These are phyloP conservation scores for Melocanna baccifera DNA, from an alignment of 176 grass and related monocot species.

Conservation along the genomic window DNA sequence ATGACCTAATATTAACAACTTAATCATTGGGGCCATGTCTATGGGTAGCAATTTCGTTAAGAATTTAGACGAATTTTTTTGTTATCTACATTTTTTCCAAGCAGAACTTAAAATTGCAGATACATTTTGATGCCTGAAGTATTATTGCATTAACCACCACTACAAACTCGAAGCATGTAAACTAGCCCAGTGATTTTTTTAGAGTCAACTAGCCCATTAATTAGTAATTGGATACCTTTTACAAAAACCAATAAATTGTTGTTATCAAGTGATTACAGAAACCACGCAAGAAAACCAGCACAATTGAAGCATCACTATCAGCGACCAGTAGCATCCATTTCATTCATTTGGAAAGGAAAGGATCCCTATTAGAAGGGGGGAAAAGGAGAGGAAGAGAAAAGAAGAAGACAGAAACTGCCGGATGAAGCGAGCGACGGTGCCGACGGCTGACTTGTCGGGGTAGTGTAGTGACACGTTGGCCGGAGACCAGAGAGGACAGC, in stretches of 20 bases:
- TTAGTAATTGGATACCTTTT: not conserved
- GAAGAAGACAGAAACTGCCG: not conserved
- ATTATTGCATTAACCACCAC: not conserved
- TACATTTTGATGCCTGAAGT: not conserved
- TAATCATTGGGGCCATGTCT: not conserved
- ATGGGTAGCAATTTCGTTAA: too few species aligned
- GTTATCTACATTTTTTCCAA: not conserved
- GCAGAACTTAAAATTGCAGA: not conserved
- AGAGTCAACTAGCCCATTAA: not conserved
- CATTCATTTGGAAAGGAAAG: not conserved
- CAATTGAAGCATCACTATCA: not conserved
- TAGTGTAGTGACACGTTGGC: conserved; percentile 4
- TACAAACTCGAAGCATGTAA: not conserved
- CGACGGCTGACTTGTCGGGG: not conserved
- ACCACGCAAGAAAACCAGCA: not conserved
- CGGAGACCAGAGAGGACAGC: conserved; percentile 27
- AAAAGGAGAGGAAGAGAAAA: not conserved
- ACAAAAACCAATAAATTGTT: not conserved
- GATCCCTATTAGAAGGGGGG: not conserved
- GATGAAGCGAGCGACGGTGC: conserved; percentile 8
- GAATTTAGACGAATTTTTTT: not conserved
- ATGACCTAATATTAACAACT: not conserved
- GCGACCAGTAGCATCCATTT: not conserved
- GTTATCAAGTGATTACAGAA: not conserved
- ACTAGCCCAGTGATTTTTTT: not conserved